phyloP scores from a whole-genome alignment of 139 green algal genomes.

The Auxenochlorella protothecoides region DNA sequence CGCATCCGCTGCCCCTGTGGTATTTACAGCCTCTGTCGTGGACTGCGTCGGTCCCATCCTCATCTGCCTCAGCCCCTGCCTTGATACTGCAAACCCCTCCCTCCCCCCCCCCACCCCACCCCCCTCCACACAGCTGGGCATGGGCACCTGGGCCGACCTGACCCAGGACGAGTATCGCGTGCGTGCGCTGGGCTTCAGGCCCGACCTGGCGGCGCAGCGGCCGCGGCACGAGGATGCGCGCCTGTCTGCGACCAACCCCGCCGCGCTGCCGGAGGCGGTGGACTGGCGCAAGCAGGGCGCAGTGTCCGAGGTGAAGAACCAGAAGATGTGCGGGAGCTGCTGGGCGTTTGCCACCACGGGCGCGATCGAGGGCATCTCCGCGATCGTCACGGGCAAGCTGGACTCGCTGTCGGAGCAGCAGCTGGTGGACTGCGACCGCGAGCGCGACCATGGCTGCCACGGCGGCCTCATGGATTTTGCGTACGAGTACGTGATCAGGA shows the following conservation, averaged over 20 bases:
- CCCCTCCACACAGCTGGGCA: slow-evolving; percentile 40
- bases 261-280: slow-evolving; percentile 34
- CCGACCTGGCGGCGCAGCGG: slow-evolving; percentile 9
- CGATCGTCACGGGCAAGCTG: slow-evolving; percentile 71
- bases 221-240: background rate
- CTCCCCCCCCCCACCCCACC: background rate
- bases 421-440: slow-evolving; percentile 72
- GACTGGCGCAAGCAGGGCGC: slow-evolving; percentile 79
- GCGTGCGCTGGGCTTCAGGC: slow-evolving; percentile 49
- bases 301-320: slow-evolving; percentile 90
- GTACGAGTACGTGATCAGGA: slow-evolving; percentile 77
- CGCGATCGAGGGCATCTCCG: slow-evolving; percentile 81
- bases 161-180: slow-evolving; percentile 75
- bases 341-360: slow-evolving; percentile 94
- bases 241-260: slow-evolving; percentile 43
- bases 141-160: slow-evolving; percentile 80
- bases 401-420: slow-evolving; percentile 79
- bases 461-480: slow-evolving; percentile 88
- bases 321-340: slow-evolving; percentile 85
- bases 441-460: slow-evolving; percentile 64
- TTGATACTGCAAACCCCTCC: too few species aligned
- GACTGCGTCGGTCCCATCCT: too few species aligned
- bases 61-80: too few species aligned
- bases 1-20: background rate
- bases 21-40: background rate